A percentile compares a stretch with the other conserved stretches of the same genome.
These are phyloP conservation scores for Esteya vermicola DNA, from an alignment of 2,329 filamentous ascomycete genomes.

Conservation along the genomic window DNA sequence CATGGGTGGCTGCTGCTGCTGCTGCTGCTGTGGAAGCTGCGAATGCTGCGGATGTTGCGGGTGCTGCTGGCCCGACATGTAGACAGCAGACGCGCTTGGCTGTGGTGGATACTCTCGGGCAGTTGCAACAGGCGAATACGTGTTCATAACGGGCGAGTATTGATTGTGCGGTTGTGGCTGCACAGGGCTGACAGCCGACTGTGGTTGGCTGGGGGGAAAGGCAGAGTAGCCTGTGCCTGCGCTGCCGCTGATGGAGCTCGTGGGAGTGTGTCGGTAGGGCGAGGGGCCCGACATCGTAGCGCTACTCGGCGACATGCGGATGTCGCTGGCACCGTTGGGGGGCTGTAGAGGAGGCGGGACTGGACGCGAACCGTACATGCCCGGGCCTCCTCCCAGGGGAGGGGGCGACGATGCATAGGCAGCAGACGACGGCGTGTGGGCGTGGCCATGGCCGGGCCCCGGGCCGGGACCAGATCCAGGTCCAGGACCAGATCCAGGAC, in stretches of 20 bases:
- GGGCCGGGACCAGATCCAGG: too few species aligned
- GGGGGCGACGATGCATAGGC: conserved; percentile 23
- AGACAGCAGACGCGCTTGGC: conserved; percentile 19
- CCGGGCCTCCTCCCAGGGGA: conserved; percentile 15
- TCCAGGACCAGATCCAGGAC: too few species aligned
- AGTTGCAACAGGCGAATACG: conserved; percentile 20
- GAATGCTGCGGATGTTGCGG: neutral
- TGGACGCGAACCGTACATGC: conserved; percentile 27
- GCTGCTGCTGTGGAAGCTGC: conserved; percentile 1
- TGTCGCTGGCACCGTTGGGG: conserved; percentile 21
- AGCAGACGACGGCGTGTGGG: conserved; percentile 15
- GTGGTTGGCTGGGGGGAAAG: conserved; percentile 30
- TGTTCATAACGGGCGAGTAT: conserved; percentile 24
- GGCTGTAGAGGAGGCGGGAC: conserved; percentile 33
- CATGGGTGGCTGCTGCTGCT: conserved; percentile 15
- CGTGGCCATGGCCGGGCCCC: too few species aligned
- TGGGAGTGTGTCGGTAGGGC: conserved; percentile 35
- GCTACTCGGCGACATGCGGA: conserved; percentile 35
- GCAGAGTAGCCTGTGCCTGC: conserved; percentile 29
- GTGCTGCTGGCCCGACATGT: conserved; percentile 20
- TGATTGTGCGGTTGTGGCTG: conserved; percentile 31
- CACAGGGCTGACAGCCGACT: conserved; percentile 30
- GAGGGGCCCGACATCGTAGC: conserved; percentile 28
- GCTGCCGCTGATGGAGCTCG: conserved; percentile 25
- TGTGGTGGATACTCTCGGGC: conserved; percentile 28